These are phyloP conservation scores for Rubia peregrina DNA, from an alignment of 305 asterid genomes.

Conservation along the genomic window DNA sequence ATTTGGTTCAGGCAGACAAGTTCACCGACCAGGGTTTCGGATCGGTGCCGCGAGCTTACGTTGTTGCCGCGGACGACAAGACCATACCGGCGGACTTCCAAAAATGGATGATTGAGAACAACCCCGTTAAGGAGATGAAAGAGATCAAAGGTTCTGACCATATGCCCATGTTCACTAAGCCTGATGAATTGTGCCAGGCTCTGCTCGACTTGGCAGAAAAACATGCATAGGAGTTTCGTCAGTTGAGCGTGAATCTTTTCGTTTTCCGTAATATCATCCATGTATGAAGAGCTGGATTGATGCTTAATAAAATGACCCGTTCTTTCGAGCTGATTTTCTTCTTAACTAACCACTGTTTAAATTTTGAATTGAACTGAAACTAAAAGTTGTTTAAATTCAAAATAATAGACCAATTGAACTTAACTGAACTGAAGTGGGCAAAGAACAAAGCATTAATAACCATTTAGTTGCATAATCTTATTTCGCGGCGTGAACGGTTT, in stretches of 20 bases:
- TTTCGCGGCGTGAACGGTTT: too few species aligned
- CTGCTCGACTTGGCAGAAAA: conserved; percentile 33
- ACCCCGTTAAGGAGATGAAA: conserved; percentile 43
- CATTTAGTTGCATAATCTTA: too few species aligned
- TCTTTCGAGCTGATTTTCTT: too few species aligned
- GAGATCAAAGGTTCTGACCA: conserved; percentile 56
- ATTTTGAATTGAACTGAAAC: too few species aligned
- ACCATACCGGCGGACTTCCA: conserved; percentile 40
- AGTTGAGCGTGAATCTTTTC: background rate
- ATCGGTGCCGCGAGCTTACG: conserved; percentile 46
- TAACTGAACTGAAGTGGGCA: too few species aligned
- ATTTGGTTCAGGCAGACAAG: conserved; percentile 29
- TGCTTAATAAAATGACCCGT: background rate
- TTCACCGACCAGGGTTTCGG: conserved; percentile 39
- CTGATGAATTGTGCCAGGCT: conserved; percentile 36
- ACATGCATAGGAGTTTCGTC: conserved; percentile 15
- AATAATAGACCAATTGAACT: too few species aligned
- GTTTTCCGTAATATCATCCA: background rate
- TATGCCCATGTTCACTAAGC: conserved; percentile 53
- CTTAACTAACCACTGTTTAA: too few species aligned
- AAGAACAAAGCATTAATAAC: too few species aligned
- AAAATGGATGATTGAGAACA: conserved; percentile 45
- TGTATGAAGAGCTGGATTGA: background rate
- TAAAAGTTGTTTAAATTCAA: too few species aligned
- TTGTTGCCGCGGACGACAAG: conserved; percentile 43